Conservation (phyloP, 192 early-diverging fungal genomes). For the Coemansia sp. region DNA sequence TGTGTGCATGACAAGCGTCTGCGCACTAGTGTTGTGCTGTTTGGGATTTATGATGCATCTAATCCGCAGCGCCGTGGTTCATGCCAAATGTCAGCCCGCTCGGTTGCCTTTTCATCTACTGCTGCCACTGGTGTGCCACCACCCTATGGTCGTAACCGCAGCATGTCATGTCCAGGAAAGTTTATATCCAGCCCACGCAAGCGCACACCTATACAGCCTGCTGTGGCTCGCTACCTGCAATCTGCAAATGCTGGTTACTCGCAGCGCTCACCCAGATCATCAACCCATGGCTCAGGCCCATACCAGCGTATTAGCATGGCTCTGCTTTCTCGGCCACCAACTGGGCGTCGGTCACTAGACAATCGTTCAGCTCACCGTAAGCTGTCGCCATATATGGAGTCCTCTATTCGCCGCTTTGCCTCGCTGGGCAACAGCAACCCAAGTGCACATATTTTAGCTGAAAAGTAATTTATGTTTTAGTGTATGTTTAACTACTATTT, state of each 20-base stretch:
- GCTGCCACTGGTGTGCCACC: not conserved
- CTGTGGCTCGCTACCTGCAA: constrained; percentile 26
- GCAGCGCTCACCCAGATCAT: constrained; percentile 3
- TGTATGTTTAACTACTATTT: not conserved
- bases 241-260: constrained; percentile 14
- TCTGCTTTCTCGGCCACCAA: constrained; percentile 16
- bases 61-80: constrained; percentile 6
- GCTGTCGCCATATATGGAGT: constrained; percentile 9
- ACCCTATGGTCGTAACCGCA: constrained; percentile 11
- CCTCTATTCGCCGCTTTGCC: constrained; percentile 12
- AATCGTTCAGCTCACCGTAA: constrained; percentile 10
- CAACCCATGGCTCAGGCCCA: not conserved
- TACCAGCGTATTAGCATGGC: constrained; percentile 42
- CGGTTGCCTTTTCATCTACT: not conserved
- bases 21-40: not conserved
- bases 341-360: constrained; percentile 19
- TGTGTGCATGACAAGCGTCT: not conserved
- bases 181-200: constrained; percentile 9
- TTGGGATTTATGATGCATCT: not conserved
- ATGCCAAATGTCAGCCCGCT: not conserved
- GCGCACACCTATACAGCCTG: constrained; percentile 23
- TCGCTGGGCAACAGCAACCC: constrained; percentile 7
- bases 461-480: not conserved
- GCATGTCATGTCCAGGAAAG: constrained; percentile 17
- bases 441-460: not conserved